Conservation (phyloP, 225 moss, liverwort and hornwort species). For the Sphagnum tenellum region DNA sequence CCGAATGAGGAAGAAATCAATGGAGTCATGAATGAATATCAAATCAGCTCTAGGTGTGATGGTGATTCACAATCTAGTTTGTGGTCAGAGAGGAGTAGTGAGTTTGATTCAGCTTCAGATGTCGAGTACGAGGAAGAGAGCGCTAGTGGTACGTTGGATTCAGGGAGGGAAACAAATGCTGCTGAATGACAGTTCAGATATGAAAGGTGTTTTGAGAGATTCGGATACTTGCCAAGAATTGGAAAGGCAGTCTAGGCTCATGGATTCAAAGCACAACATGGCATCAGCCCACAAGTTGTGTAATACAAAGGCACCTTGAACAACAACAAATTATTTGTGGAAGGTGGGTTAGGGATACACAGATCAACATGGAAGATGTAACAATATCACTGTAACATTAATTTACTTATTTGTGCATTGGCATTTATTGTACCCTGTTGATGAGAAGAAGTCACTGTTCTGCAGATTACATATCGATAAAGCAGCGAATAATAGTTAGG, state of each 20-base stretch:
- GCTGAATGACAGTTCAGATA: conserved; percentile 37
- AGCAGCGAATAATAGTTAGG: no score
- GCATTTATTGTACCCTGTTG: no score
- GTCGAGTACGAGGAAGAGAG: conserved; percentile 11
- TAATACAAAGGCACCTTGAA: no score
- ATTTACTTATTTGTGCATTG: no score
- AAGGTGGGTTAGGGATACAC: no score
- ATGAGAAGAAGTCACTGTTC: no score
- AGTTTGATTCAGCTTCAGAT: conserved; percentile 20
- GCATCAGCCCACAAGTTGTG: no score
- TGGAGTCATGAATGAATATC: conserved; percentile 24
- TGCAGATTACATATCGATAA: no score
- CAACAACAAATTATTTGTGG: no score
- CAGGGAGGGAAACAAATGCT: conserved; percentile 39
- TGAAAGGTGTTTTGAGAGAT: conserved; percentile 67
- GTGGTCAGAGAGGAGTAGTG: conserved; percentile 7
- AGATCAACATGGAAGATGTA: no score
- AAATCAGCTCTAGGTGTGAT: conserved; percentile 14
- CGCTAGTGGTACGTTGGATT: conserved; percentile 29
- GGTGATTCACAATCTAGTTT: conserved; percentile 1
- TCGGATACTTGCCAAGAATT: conserved; percentile 41
- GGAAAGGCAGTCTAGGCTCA: conserved; percentile 1
- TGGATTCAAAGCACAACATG: no score
- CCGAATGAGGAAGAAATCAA: conserved; percentile 27
- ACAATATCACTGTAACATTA: no score